Evolutionary conservation across 768 basidiomycete species (phyloP).

Genomic region (Phlegmacium glaucopus): DNA sequence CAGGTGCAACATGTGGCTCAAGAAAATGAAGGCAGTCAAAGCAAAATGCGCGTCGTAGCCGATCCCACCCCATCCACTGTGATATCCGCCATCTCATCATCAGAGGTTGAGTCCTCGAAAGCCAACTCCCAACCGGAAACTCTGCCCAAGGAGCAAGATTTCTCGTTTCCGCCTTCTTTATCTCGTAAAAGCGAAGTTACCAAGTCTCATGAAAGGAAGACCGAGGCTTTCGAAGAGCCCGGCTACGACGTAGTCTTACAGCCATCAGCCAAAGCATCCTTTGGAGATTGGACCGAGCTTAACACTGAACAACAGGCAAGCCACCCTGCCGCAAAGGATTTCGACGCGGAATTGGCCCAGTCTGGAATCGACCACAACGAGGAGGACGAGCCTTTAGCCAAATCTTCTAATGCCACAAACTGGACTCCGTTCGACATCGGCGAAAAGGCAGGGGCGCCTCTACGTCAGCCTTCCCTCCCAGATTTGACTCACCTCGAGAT

Average conservation of each 20-base stretch:
- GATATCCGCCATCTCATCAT: too few species aligned
- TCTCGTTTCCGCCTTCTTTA: not conserved
- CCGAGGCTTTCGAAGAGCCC: constrained; percentile 8
- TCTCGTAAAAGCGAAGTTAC: not conserved
- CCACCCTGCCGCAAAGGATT: not conserved
- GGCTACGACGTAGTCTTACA: constrained; percentile 9
- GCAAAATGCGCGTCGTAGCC: not conserved
- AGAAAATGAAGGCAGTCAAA: not conserved
- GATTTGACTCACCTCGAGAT: not conserved
- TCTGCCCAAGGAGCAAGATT: not conserved
- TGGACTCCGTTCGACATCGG: not conserved
- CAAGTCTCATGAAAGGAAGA: not conserved
- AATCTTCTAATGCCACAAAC: not conserved
- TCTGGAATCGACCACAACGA: not conserved
- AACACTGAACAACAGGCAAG: not conserved
- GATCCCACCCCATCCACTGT: not conserved
- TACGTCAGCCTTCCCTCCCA: not conserved
- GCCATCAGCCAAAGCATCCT: constrained; percentile 7
- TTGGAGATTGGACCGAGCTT: constrained; percentile 12
- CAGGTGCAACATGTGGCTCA: not conserved
- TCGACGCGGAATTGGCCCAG: too few species aligned
- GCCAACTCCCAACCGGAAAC: too few species aligned
- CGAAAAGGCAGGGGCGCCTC: not conserved
- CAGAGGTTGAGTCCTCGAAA: too few species aligned
- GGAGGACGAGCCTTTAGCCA: not conserved